Evolutionary conservation across 2,329 filamentous ascomycete genomes (phyloP).

Genomic region (Trichoderma sp.): DNA sequence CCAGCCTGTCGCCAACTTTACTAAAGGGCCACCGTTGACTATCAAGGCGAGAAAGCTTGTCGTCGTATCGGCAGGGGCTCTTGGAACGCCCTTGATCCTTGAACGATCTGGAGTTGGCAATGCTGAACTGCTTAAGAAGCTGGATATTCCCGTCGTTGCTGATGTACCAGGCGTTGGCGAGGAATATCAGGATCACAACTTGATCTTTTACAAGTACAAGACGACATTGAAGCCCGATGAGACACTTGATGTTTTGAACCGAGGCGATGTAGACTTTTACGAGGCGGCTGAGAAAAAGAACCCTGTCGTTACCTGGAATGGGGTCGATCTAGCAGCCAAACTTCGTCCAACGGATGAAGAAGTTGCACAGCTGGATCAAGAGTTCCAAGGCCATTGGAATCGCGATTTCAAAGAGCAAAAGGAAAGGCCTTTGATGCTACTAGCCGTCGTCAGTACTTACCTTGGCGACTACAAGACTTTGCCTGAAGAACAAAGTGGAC

Average conservation of each 20-base stretch:
- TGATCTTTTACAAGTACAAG: conserved; percentile 51
- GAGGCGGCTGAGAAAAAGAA: conserved; percentile 46
- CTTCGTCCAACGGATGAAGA: conserved; percentile 54
- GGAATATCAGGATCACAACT: conserved; percentile 55
- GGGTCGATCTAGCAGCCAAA: conserved; percentile 54
- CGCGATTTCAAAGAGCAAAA: conserved; percentile 45
- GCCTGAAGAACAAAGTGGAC: not conserved
- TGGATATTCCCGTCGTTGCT: conserved; percentile 45
- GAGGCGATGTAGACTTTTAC: conserved; percentile 38
- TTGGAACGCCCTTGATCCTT: conserved; percentile 54
- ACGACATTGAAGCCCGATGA: conserved; percentile 31
- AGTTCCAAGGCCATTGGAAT: conserved; percentile 55
- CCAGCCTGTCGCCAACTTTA: conserved; percentile 22
- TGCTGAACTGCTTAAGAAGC: conserved; percentile 44
- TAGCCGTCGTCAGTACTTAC: conserved; percentile 33
- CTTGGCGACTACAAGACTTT: conserved; percentile 12
- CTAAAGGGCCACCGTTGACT: conserved; percentile 18
- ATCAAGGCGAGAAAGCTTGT: conserved; percentile 32
- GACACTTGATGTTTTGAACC: conserved; percentile 50
- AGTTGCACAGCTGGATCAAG: conserved; percentile 49
- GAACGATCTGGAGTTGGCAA: conserved; percentile 62
- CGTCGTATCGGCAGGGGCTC: conserved; percentile 43
- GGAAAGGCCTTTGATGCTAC: conserved; percentile 49
- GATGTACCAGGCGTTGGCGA: conserved; percentile 52
- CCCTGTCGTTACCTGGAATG: conserved; percentile 55